Base-by-base conservation (phyloP, 1,284 basidiomycete genomes). In the Cutaneotrichosporon sp. region DNA sequence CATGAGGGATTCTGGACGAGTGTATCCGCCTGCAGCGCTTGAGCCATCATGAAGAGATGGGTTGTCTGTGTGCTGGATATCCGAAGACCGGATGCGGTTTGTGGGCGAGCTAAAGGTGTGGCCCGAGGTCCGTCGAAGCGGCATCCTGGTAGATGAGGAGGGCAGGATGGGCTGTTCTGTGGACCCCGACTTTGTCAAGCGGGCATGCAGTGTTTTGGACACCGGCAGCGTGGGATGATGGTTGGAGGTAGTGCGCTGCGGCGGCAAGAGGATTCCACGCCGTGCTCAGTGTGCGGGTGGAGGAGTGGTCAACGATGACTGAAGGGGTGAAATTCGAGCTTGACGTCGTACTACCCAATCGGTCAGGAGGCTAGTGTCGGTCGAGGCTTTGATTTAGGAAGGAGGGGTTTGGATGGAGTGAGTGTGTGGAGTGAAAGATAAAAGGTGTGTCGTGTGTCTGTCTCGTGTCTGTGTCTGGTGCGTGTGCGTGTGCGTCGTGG, bases 61-160 rank as follows among this genome's bases (percentile, higher is more conserved):
- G 35, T 56, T 60, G 37, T 56, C 55, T 7, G 59, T 47, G 52
- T 60, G 54, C 44, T 60, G 59, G 19, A 57, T 56, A 34, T 57
- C 54, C 17, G 53, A 46, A 8, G 59, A 54, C 12, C 59, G 52
- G 32, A 57, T 37, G 34, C 59, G 54, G 37, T 34, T 47, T 8
- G 59, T 33, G 5, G 54, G 54, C 32, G 59, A 60, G 47, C 43
- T 52, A 34, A 54, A 57, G 10, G 52, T 52, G 27, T 60, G 59
- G 27, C 54, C 59, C 52, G 59, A 60, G 29, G 59, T 43, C 49
- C 59, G 52, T 20, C 59, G 55, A 37, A 58, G 52, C 52, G 57
- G 57, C 57, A 59, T 59, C 51, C 53, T 43, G 48, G 48, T 12
- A n/a, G 32, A 25, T 35, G 33, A 19, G 22, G 45, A 25, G 12